These are phyloP conservation scores for Citrus unshiu DNA, from an alignment of 345 rosid genomes.

Conservation along the genomic window DNA sequence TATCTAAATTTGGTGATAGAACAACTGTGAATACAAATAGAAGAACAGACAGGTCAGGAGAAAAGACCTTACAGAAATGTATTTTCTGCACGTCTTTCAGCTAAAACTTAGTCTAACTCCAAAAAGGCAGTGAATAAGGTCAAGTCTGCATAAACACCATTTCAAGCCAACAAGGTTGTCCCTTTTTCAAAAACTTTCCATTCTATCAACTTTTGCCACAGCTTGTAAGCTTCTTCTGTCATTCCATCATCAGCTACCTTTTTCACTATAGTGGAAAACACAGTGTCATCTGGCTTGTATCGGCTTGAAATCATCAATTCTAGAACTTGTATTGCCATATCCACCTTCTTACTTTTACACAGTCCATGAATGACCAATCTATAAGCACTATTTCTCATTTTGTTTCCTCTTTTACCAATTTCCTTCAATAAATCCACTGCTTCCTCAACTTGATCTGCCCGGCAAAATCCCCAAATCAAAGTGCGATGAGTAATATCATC, in stretches of 20 bases:
- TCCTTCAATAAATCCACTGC: slow-evolving; percentile 53
- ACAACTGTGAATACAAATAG: background rate
- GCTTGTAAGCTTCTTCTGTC: slow-evolving; percentile 50
- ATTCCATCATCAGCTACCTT: slow-evolving; percentile 61
- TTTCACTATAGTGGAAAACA: slow-evolving; percentile 39
- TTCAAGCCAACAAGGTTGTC: slow-evolving; percentile 5
- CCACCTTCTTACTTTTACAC: slow-evolving; percentile 55
- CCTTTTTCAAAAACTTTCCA: slow-evolving; percentile 33
- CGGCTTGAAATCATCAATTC: slow-evolving; percentile 61
- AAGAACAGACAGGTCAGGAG: background rate
- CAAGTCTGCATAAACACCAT: background rate
- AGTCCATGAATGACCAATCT: slow-evolving; percentile 49
- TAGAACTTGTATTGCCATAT: slow-evolving; percentile 60
- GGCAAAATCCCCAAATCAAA: slow-evolving; percentile 65
- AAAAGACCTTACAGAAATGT: background rate
- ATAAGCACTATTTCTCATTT: slow-evolving; percentile 46
- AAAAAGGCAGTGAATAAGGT: background rate
- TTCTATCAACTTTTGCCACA: slow-evolving; percentile 47
- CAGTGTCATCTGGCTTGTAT: slow-evolving; percentile 45
- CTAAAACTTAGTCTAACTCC: background rate
- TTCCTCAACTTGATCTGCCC: slow-evolving; percentile 42
- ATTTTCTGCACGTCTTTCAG: background rate
- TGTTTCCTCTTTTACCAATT: slow-evolving; percentile 48
- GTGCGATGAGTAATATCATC: slow-evolving; percentile 75
- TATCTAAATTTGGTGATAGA: background rate